phyloP scores from a whole-genome alignment of 805 yeast genomes.

The Helenozyma rhizophorensis region DNA sequence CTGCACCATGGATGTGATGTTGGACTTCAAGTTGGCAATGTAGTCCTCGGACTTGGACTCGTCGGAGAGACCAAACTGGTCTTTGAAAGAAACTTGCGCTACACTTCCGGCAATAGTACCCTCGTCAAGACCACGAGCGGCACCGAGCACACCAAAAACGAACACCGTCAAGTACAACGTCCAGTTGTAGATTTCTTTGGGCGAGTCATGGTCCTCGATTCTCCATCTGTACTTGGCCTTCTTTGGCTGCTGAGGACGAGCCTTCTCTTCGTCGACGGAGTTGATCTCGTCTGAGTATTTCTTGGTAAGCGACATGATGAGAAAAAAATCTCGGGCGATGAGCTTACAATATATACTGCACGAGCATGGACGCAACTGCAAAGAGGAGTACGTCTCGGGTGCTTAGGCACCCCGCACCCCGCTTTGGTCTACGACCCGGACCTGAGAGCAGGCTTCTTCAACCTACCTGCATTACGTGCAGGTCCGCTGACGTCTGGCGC shows the following conservation, averaged over 20 bases:
- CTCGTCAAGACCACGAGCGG: conserved; percentile 57
- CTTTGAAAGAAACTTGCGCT: conserved; percentile 39
- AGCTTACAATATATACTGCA: too few relatives aligned
- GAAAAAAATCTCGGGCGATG: too few relatives aligned
- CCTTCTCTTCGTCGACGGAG: conserved; percentile 1
- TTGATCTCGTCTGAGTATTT: not conserved
- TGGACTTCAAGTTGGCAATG: conserved; percentile 46
- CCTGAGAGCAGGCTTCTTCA: too few relatives aligned
- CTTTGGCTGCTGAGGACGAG: not conserved
- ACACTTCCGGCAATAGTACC: conserved; percentile 47
- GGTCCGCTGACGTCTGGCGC: too few relatives aligned
- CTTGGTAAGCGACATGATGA: too few relatives aligned
- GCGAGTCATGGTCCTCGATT: conserved; percentile 29
- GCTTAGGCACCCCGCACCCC: too few relatives aligned
- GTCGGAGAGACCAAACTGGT: conserved; percentile 43
- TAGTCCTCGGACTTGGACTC: conserved; percentile 26
- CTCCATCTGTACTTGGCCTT: conserved; percentile 19
- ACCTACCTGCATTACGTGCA: too few relatives aligned
- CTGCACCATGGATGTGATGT: conserved; percentile 57
- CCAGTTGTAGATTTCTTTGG: conserved; percentile 44
- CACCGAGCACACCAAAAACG: conserved; percentile 52
- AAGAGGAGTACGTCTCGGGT: too few relatives aligned
- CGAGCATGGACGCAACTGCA: too few relatives aligned
- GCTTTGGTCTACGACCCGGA: too few relatives aligned
- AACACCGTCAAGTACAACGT: conserved; percentile 42